Conservation (phyloP, 1,284 basidiomycete species). For the Ceratobasidium theobromae region DNA sequence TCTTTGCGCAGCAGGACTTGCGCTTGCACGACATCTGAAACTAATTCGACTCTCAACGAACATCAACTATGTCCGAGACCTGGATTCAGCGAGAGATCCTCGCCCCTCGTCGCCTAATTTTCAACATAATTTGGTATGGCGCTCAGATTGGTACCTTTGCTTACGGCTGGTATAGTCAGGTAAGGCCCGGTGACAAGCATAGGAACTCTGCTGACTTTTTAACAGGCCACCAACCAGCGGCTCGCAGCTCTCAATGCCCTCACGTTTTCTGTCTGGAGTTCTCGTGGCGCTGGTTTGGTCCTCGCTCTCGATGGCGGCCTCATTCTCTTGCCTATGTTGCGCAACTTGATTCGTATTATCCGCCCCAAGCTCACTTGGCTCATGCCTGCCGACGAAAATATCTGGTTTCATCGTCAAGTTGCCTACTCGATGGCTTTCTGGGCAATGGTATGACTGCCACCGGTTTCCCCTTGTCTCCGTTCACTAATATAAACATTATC, state of each 20-base stretch:
- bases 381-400: constrained; percentile 86
- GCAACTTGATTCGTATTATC: constrained; percentile 77
- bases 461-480: neutral
- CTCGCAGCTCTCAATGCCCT: constrained; percentile 75
- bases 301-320: constrained; percentile 80
- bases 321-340: constrained; percentile 81
- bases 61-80: constrained; percentile 51
- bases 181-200: constrained; percentile 39
- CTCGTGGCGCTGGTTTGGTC: constrained; percentile 82
- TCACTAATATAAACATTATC: constrained; percentile 4
- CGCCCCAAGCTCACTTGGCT: constrained; percentile 74
- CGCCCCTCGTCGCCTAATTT: constrained; percentile 59
- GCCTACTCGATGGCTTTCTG: constrained; percentile 89
- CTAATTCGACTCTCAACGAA: constrained; percentile 44
- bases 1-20: constrained; percentile 38
- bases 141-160: constrained; percentile 67
- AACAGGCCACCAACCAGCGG: constrained; percentile 60
- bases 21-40: constrained; percentile 48
- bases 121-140: constrained; percentile 78
- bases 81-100: constrained; percentile 74
- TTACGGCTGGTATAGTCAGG: constrained; percentile 81
- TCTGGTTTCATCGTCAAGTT: constrained; percentile 85
- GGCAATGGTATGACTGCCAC: constrained; percentile 52
- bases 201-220: neutral
- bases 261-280: constrained; percentile 79